Percentiles rank a stretch among this genome's conserved stretches.
These are phyloP conservation scores for Mortierella sp. DNA, from an alignment of 371 early-diverging fungal species.

Conservation along the genomic window DNA sequence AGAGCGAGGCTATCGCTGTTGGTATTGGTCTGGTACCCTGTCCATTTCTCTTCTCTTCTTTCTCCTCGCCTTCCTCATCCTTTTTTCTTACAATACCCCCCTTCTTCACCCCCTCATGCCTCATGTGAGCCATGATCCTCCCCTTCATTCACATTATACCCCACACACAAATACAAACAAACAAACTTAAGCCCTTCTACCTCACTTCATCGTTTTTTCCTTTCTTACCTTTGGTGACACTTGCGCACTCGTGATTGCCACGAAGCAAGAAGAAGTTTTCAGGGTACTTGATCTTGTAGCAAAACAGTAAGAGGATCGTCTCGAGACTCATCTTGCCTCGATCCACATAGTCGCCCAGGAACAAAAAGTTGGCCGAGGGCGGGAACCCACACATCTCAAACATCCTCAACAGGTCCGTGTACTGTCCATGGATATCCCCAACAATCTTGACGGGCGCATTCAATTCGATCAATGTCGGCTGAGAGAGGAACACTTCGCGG, in stretches of 20 bases:
- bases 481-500: constrained; percentile 94
- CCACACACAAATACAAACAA: not conserved
- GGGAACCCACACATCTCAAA: constrained; percentile 97
- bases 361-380: constrained; percentile 93
- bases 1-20: not conserved
- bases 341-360: constrained; percentile 99
- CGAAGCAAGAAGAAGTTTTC: constrained; percentile 98
- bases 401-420: constrained; percentile 89
- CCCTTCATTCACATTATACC: not conserved
- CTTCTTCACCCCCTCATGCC: not conserved
- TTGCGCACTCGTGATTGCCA: constrained; percentile 99
- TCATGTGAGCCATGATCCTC: constrained; percentile 2
- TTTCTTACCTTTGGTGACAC: constrained; percentile 89
- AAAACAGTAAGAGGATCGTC: constrained; percentile 93
- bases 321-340: constrained; percentile 98
- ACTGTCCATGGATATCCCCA: constrained; percentile 98
- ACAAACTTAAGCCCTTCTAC: not conserved
- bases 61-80: not conserved
- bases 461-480: constrained; percentile 97
- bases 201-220: not conserved
- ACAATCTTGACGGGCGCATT: constrained; percentile 98
- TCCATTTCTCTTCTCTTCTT: not conserved
- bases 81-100: not conserved
- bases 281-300: constrained; percentile 98
- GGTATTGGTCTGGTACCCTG: not conserved